Base-by-base conservation (phyloP, 768 basidiomycete species). In the Chalciporus piperatus region DNA sequence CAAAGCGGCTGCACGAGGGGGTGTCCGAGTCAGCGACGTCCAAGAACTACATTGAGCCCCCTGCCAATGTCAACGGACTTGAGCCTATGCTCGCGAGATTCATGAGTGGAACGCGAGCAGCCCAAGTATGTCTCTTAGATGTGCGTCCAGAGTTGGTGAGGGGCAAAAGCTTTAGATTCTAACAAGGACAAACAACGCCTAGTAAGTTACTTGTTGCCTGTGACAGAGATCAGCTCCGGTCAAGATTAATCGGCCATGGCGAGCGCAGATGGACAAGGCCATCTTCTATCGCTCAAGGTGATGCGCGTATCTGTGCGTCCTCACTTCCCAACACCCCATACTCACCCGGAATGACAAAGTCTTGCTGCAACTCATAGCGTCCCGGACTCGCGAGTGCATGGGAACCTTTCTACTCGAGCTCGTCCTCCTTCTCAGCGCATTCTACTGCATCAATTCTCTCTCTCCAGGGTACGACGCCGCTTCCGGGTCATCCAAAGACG, bases 361-460 rank as follows among this genome's bases (percentile, higher is more conserved):
- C 35, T 37, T 37, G 19, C 41, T 48, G 27, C 25, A 39, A 25
- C 38, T 39, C 59, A 43, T 63, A 91, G 89, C 79, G 88, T 57
- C 90, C 90, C 17, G 77, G 84, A 45, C 68, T 92, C 44, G 83
- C 87, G 3, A 80, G 76, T 56, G 79, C 85, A 68, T 92, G 90
- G 88, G 83, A 90, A 58, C 91, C 90, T 13, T 93, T 91, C 67
- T 92, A 89, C 67, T 91, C 89, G 8, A 88, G 82, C 50, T 87
- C 87, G 0, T 81, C 89, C 10, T 84, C 87, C 7, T 87, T 92
- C 60, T 90, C 89, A 11, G 85, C 85, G 4, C 87, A 87, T 59
- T 89, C 91, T 1, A 86, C 89, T 25, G 80, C 85, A 11, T 87
- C 88, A 5, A 78, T 91, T 8, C 73, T 84, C 20, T 92, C 90